phyloP scores from a whole-genome alignment of 2,329 filamentous ascomycete species.

The Aspergillaceae sp. region DNA sequence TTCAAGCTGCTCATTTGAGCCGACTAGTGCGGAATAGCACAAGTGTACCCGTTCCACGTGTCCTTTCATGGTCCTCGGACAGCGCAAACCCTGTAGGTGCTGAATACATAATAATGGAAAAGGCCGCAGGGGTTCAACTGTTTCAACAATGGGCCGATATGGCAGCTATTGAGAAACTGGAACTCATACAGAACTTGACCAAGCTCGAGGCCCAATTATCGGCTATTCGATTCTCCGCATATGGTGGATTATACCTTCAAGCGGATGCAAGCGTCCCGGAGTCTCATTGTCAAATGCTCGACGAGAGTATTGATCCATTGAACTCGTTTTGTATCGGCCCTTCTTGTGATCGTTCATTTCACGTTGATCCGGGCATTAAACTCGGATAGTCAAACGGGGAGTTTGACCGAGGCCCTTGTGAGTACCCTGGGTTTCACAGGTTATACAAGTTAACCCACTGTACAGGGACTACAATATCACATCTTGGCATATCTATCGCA shows the following conservation, averaged over 20 bases:
- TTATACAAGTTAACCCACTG: no score
- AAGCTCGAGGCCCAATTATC: constrained; percentile 15
- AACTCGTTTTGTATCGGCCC: constrained; percentile 11
- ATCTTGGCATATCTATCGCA: constrained; percentile 10
- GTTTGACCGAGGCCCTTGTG: constrained; percentile 3
- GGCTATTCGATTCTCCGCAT: constrained; percentile 14
- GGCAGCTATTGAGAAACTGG: constrained; percentile 9
- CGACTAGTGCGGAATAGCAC: constrained; percentile 11
- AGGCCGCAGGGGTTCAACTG: constrained; percentile 25
- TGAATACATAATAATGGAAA: constrained; percentile 36
- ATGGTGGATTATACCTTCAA: constrained; percentile 17
- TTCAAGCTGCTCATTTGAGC: background rate
- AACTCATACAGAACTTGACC: constrained; percentile 16
- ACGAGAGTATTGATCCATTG: constrained; percentile 2
- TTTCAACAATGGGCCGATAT: constrained; percentile 19
- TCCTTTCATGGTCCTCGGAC: constrained; percentile 16
- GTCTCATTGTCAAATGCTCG: background rate
- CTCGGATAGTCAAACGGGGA: constrained; percentile 6
- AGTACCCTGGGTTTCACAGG: background rate
- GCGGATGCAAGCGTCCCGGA: constrained; percentile 3
- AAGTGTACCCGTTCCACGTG: constrained; percentile 17
- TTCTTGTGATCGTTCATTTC: constrained; percentile 11
- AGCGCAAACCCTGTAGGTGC: constrained; percentile 23
- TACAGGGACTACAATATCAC: constrained; percentile 10
- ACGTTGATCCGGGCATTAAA: constrained; percentile 6